These are phyloP conservation scores for Pseudogymnoascus sp. DNA, from an alignment of 2,329 filamentous ascomycete species.

Conservation along the genomic window DNA sequence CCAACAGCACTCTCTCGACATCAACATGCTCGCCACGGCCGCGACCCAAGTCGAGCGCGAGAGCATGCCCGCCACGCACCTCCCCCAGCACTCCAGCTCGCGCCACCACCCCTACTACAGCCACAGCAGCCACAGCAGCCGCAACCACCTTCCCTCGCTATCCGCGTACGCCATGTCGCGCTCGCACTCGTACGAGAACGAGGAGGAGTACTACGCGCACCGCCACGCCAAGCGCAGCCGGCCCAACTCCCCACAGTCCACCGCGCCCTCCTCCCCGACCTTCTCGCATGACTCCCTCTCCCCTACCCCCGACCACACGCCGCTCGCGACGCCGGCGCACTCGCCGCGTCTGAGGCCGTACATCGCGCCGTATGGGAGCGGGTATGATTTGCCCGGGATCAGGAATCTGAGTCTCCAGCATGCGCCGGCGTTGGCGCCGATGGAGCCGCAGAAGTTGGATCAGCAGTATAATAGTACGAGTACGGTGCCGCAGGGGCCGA, in stretches of 20 bases:
- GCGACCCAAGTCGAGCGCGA: slow-evolving; percentile 57
- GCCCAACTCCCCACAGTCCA: slow-evolving; percentile 90
- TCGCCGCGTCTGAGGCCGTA: slow-evolving; percentile 83
- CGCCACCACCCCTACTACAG: slow-evolving; percentile 49
- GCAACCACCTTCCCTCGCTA: slow-evolving; percentile 38
- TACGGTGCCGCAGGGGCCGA: slow-evolving; percentile 36
- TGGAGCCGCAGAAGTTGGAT: slow-evolving; percentile 38
- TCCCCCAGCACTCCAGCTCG: slow-evolving; percentile 33
- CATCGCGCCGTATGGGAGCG: slow-evolving; percentile 43
- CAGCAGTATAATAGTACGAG: slow-evolving; percentile 24
- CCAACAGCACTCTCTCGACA: slow-evolving; percentile 36
- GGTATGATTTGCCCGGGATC: slow-evolving; percentile 79
- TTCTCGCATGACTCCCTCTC: slow-evolving; percentile 95
- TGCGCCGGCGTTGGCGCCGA: slow-evolving; percentile 55
- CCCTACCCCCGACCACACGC: slow-evolving; percentile 95
- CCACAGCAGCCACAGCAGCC: slow-evolving; percentile 36
- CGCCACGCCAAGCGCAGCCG: slow-evolving; percentile 79
- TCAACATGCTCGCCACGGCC: slow-evolving; percentile 53
- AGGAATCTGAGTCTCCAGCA: slow-evolving; percentile 53
- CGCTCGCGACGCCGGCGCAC: slow-evolving; percentile 91
- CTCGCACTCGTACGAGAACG: slow-evolving; percentile 74
- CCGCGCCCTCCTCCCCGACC: slow-evolving; percentile 88
- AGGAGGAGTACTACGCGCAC: slow-evolving; percentile 70
- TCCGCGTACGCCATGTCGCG: slow-evolving; percentile 92
- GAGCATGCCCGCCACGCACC: slow-evolving; percentile 24